Base-by-base conservation (phyloP, 495 filamentous ascomycete species). In the Aspergillus heteromorphus region DNA sequence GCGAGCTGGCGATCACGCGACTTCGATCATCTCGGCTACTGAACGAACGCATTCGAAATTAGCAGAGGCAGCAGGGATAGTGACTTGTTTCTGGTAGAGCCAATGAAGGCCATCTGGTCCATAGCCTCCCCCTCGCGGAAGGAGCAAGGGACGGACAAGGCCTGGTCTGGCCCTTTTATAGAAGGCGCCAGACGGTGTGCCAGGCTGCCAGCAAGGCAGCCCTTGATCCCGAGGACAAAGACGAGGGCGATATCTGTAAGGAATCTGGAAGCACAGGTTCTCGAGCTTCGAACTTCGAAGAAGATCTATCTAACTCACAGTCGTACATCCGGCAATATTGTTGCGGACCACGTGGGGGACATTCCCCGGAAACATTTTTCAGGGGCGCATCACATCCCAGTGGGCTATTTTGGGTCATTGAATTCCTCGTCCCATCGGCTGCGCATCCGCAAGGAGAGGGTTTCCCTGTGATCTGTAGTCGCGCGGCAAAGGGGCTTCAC, bases 281-380 rank as follows among this genome's bases (percentile, higher is more conserved):
- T 27, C 23, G 23, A 27, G 23, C 23, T 27, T 27, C 23, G 23
- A 27, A 27, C 23, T 27, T 27, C 23, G 7, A 27, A 27, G 23
- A 27, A 27, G 23, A 27, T 27, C 23, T 7, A 27, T 4, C 23
- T 7, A 3, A 27, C 23, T n/a, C 23, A 27, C 23, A 4, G 7
- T 7, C 23, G 7, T 27, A 17, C 14, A 31, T 16, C 30, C 11
- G 14, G 11, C 34, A 41, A 40, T n/a, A 17, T n/a, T 41, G 49
- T 41, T n/a, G 36, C 10, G 36, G n/a, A 20, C 49, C 49, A 51
- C 49, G 49, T 51, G 49, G 49, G 38, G 17, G 27, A 30, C 25
- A 30, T 30, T 20, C 25, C 19, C 20, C 43, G 21, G 43, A 16
- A 47, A 11, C 42, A n/a, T 27, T 27, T 27, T 16, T 27, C 13